Conservation (phyloP, 2,329 filamentous ascomycete genomes). For the Calycina herbarum region DNA sequence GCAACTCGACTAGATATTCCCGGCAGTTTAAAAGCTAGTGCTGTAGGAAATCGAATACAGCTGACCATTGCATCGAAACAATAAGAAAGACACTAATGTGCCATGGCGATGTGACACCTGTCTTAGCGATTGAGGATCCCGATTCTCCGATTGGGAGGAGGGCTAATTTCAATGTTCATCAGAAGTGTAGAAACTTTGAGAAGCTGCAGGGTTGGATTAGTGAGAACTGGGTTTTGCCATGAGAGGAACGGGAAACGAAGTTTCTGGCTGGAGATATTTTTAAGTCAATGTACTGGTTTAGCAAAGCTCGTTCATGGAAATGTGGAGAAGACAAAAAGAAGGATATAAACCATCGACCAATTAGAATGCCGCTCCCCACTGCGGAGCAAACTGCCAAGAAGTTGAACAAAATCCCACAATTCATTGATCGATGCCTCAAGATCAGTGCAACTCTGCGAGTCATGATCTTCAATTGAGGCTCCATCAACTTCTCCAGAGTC, state of each 20-base stretch:
- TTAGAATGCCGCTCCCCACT: background rate
- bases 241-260: background rate
- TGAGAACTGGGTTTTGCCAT: background rate
- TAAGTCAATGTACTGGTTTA: background rate
- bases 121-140: background rate
- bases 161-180: constrained; percentile 6
- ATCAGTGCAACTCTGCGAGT: too few species aligned
- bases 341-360: background rate
- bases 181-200: constrained; percentile 6
- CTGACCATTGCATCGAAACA: constrained; percentile 9
- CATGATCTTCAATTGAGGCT: too few species aligned
- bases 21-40: background rate
- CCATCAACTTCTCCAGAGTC: too few species aligned
- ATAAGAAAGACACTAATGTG: constrained; percentile 3
- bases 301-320: background rate
- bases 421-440: too few species aligned
- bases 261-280: background rate
- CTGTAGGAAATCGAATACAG: constrained; percentile 7
- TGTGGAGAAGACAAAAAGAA: background rate
- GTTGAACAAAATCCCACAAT: background rate
- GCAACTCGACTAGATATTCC: constrained; percentile 2
- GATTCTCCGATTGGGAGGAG: background rate
- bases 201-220: background rate
- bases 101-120: constrained; percentile 10
- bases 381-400: background rate